Percentiles rank a stretch among this genome's conserved stretches.
Evolutionary conservation across 345 rosid genomes (phyloP).

Genomic region (Eucalyptus pauciflora): DNA sequence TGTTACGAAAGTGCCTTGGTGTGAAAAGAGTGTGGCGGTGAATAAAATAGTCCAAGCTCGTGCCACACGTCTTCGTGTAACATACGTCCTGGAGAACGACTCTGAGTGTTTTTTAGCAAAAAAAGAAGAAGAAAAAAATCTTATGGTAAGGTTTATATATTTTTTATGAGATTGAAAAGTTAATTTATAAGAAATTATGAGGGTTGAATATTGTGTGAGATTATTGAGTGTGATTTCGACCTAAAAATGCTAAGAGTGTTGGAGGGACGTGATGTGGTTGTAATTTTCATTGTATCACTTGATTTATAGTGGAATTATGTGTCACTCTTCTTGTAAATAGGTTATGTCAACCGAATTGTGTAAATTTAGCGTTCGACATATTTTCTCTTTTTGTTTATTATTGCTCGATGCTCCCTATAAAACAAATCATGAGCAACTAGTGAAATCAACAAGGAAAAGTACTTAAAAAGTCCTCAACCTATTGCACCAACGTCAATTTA

Average conservation of each 20-base stretch:
- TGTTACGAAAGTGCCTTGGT: neutral
- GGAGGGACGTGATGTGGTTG: neutral
- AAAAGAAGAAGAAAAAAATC: neutral
- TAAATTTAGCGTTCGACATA: neutral
- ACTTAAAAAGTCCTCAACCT: neutral
- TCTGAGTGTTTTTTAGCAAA: neutral
- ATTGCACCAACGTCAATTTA: neutral
- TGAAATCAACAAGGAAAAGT: neutral
- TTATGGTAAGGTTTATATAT: neutral
- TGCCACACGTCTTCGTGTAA: neutral
- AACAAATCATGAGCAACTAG: neutral
- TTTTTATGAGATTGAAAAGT: neutral
- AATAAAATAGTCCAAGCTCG: neutral
- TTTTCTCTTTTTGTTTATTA: neutral
- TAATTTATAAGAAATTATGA: neutral
- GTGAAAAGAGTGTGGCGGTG: neutral
- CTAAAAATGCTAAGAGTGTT: neutral
- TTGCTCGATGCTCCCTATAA: neutral
- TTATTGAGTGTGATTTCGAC: neutral
- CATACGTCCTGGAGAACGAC: neutral
- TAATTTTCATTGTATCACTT: neutral
- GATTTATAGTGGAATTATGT: neutral
- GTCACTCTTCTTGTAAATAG: neutral
- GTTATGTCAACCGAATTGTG: neutral
- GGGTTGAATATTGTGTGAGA: neutral